Conservation (phyloP, 139 green algal species). For the Coelastrella sp. region DNA sequence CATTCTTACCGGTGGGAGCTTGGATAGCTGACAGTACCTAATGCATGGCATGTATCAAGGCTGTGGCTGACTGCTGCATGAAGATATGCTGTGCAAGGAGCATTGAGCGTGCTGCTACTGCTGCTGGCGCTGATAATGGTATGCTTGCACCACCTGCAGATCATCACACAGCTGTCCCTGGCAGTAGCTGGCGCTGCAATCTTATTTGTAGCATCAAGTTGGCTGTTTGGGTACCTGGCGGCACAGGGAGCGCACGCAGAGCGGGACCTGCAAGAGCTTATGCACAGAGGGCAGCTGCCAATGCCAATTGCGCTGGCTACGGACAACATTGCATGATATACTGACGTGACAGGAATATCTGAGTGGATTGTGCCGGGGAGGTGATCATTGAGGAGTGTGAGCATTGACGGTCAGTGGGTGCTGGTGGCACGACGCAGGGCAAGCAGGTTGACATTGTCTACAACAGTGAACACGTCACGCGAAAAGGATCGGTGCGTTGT, state of each 20-base stretch:
- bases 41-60: background rate
- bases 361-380: no score
- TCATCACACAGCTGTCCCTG: background rate
- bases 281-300: background rate
- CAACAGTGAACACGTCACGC: background rate
- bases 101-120: no score
- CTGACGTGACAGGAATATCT: background rate
- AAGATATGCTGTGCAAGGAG: background rate
- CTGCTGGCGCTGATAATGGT: background rate
- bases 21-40: background rate
- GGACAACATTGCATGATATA: background rate
- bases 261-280: conserved; percentile 14
- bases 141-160: background rate
- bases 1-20: background rate
- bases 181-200: background rate
- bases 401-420: no score
- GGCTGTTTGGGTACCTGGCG: conserved; percentile 22
- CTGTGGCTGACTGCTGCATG: background rate
- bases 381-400: no score
- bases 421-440: no score
- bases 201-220: background rate
- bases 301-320: background rate
- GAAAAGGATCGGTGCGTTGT: no score
- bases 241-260: background rate
- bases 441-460: background rate